Base-by-base conservation (phyloP, 306 rosid genomes). In the Comarum palustre region DNA sequence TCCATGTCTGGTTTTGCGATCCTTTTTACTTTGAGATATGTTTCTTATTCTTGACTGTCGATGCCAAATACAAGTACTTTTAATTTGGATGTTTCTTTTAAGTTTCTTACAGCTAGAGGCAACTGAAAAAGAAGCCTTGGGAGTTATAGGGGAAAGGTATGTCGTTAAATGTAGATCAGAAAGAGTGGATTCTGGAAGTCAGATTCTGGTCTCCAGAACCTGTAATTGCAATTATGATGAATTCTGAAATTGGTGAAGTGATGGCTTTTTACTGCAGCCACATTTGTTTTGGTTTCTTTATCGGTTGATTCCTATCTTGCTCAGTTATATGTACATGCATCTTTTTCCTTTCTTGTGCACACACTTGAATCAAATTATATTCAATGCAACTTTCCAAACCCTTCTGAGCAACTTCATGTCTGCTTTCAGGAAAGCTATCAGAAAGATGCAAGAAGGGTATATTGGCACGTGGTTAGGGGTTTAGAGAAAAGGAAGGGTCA, bases 61-160 rank as follows among this genome's bases (percentile, higher is more conserved):
- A 62, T 47, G 43, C 69, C 77, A 72, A 75, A 45, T 67, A 71
- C 58, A 74, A 67, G 63, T 71, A 29, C 69, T 31, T 68, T 62
- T 61, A 11, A 25, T 41, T 13, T 51, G 45, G 32, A 24, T 57
- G 51, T 58, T 73, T 27, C 43, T 38, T 64, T 75, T 75, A 8
- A 55, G 32, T 68, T 65, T 68, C 48, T 46, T 39, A 68, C 57
- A 42, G 61, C 73, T 22, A 76, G 73, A 66, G 73, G 50, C 60
- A 50, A 68, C 38, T 17, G 22, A 45, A 73, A 68, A 64, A 29
- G 71, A 77, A 74, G 74, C 74, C 76, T 73, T 55, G 61, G 64
- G 72, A 73, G 16, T 58, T 63, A 69, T 20, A 69, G 63, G 41
- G 71, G 14, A 69, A 48, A 38, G 55, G 39, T 20, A 29, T 38